Evolutionary conservation across 768 basidiomycete genomes (phyloP), one percentile per base, ranked within the genome.

Genomic region (Cubamyces lactineus): DNA sequence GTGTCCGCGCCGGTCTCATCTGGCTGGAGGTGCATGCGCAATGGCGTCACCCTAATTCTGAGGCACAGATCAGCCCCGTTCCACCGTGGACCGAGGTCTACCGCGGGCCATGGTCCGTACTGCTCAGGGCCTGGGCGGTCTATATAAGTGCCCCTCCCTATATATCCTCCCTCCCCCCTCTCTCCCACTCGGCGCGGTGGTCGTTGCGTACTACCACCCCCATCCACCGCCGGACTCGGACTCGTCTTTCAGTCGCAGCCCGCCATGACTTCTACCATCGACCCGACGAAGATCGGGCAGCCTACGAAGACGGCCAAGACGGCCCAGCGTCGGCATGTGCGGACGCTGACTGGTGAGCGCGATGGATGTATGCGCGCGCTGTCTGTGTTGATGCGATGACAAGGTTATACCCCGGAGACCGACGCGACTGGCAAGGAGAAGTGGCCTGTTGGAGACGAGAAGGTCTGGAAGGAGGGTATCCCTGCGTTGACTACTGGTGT

Each of bases 401-500:
- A 62, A 94, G 92, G 89, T 16, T 93, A 92, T 70, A 75, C 88
- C 3, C 89, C 92, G 4, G 92, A 94, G 72, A 83, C 83, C 47
- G 91, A 93, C 69, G 86, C 81, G 3, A 72, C 79, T 47, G 92
- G 92, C 38, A 87, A 91, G 71, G 92, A 93, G 72, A 87, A 88
- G 74, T 94, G 92, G 92, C 92, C 92, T 34, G 80, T 79, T 63
- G 92, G 92, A 42, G 88, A 94, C 12, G 91, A 92, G 72, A 79
- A 80, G 56, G 79, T 79, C 0, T 93, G 91, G 91, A 91, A 86
- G 72, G 78, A 75, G 19, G 84, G 81, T 2, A 79, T 84, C 74
- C 80, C 88, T 55, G 75, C 72, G 9, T 74, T 88, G 53, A 84
- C 87, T 68, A 80, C 77, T 42, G 84, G 90, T 87, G 62, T 61